Conservation (phyloP, 2,329 filamentous ascomycete genomes). For the Periglandula ipomoeae region DNA sequence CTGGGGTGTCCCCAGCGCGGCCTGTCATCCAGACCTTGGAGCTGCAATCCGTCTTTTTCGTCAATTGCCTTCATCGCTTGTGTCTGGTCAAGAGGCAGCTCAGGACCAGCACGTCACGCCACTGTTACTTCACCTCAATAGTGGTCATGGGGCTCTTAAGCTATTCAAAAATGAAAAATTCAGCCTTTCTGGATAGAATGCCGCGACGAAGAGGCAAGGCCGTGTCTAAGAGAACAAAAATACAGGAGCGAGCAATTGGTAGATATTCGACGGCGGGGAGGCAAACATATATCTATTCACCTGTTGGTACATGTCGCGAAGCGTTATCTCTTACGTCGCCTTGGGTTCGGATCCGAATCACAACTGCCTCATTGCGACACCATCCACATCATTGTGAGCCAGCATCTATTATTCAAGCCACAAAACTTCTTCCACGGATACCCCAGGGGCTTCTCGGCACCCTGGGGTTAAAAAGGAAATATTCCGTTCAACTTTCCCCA, state of each 20-base stretch:
- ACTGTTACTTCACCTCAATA: neutral
- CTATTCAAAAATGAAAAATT: too few species aligned
- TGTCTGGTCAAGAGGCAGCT: neutral
- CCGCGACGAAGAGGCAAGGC: too few species aligned
- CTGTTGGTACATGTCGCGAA: neutral
- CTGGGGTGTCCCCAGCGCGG: conserved; percentile 3
- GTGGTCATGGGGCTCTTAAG: too few species aligned
- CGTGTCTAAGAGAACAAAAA: too few species aligned
- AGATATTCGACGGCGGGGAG: neutral
- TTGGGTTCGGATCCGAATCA: neutral
- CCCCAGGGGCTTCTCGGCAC: too few species aligned
- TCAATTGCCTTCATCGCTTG: neutral
- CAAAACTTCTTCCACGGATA: neutral
- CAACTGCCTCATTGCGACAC: too few species aligned
- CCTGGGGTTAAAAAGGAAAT: too few species aligned
- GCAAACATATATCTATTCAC: too few species aligned
- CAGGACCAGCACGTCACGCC: neutral
- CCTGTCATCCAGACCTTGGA: neutral
- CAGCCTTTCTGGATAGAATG: too few species aligned
- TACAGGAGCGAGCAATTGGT: too few species aligned
- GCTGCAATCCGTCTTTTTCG: too few species aligned
- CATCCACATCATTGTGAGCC: neutral
- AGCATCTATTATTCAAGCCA: neutral
- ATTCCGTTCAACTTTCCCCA: too few species aligned
- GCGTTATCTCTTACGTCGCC: neutral